A percentile compares a stretch with the other conserved stretches of the same genome.
Conservation (phyloP, 148 eudicot genomes). For the Camellia lanceoleosa region DNA sequence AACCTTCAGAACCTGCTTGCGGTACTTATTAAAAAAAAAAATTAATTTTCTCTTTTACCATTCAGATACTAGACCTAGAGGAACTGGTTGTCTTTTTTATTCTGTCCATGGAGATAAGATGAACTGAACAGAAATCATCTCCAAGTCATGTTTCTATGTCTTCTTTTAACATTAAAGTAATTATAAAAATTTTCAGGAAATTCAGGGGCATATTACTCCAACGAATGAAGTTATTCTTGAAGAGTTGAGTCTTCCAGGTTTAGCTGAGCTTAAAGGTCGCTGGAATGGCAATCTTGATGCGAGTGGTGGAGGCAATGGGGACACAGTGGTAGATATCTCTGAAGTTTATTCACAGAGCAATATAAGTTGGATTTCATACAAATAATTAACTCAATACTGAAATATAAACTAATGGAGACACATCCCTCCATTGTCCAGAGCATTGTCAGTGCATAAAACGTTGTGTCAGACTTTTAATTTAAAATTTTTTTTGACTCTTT, state of each 20-base stretch:
- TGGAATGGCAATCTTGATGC: constrained; percentile 99
- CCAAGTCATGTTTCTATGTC: background rate
- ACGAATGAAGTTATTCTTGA: constrained; percentile 79
- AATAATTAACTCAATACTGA: background rate
- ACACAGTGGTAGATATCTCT: constrained; percentile 70
- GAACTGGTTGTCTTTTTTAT: background rate
- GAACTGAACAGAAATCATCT: constrained; percentile 7
- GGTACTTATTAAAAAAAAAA: constrained; percentile 27
- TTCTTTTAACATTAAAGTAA: background rate
- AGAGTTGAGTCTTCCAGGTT: constrained; percentile 86
- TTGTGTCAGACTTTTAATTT: background rate
- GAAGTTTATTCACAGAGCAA: background rate
- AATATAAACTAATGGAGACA: background rate
- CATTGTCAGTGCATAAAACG: background rate
- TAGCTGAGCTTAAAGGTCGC: constrained; percentile 92
- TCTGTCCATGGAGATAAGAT: background rate
- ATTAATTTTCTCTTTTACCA: background rate
- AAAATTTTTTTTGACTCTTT: background rate
- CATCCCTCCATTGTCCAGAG: background rate
- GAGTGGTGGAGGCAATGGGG: constrained; percentile 99
- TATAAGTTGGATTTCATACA: background rate
- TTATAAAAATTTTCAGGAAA: constrained; percentile 40
- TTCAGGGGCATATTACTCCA: constrained; percentile 54
- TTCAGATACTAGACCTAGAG: constrained; percentile 2
- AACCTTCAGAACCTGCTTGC: constrained; percentile 80